Evolutionary conservation across 1,284 basidiomycete genomes (phyloP), one percentile per base, ranked within the genome.

Genomic region (Trichosporon ovoides): DNA sequence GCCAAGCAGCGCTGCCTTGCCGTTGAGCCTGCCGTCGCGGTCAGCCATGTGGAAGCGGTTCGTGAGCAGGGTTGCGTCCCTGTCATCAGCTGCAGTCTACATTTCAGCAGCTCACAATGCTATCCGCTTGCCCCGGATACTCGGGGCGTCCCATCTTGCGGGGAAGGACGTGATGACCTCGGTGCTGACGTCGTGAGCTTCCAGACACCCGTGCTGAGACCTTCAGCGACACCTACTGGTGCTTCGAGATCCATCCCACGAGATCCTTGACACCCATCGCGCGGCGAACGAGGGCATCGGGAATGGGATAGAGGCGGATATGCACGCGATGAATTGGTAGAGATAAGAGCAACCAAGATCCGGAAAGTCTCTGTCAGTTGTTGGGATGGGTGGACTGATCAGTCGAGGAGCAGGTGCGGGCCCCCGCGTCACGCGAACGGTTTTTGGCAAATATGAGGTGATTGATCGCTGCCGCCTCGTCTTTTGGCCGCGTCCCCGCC

Each of bases 41-140:
- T 57, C 58, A 11, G 72, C 72, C 40, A 77, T 75, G 59, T 75
- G 75, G 58, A 73, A 77, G 37, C 71, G 64, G 56, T 74, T 75
- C 1, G 76, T 77, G 38, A 78, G 40, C 7, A 78, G 63, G 2
- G 74, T 77, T 2, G 65, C 76, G 65, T 78, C 76, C 14, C 73
- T 75, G 54, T 2, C n/a, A 36, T 57, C 40, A 59, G 38, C 24
- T 37, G 18, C 1, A 14, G 10, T 1, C 14, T 28, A 10, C 1
- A 1, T 13, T 11, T 6, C 3, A 20, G 7, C 20, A 14, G 56
- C 71, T 50, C 37, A 74, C 70, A 78, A 66, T n/a, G 75, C 76
- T 4, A 78, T 60, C 19, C 64, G 62, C 56, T 73, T 74, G 28
- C 70, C 70, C 16, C 61, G 53, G 20, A 78, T 59, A 14, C 60